Conservation (phyloP, 306 rosid species). For the Cucurbita moschata region DNA sequence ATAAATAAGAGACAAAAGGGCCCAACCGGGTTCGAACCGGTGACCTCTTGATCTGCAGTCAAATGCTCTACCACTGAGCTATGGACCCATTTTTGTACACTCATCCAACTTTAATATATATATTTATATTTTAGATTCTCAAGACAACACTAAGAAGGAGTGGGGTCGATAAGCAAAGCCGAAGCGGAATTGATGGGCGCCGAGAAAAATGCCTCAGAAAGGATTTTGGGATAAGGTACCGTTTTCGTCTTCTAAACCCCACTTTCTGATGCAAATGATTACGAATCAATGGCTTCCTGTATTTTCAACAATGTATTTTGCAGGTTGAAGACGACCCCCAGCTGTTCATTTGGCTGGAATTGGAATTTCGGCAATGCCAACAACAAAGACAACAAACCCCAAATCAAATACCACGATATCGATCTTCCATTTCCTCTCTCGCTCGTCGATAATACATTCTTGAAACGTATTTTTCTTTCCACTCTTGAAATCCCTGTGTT, state of each 20-base stretch:
- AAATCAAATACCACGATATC: constrained; percentile 44
- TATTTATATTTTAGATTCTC: neutral
- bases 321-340: constrained; percentile 25
- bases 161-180: neutral
- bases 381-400: constrained; percentile 31
- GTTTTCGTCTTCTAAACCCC: neutral
- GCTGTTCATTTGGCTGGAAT: constrained; percentile 64
- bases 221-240: constrained; percentile 16
- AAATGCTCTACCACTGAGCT: constrained; percentile 3
- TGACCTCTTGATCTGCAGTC: neutral
- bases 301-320: constrained; percentile 24
- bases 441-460: constrained; percentile 49
- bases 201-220: neutral
- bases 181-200: neutral
- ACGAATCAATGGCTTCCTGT: constrained; percentile 38
- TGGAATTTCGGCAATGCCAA: constrained; percentile 11
- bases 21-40: neutral
- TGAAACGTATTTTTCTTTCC: constrained; percentile 30
- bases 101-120: neutral
- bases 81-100: neutral
- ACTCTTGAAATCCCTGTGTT: neutral
- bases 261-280: neutral
- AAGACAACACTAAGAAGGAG: neutral
- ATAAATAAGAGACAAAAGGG: neutral
- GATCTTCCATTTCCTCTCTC: constrained; percentile 69